Percentiles rank a stretch among this genome's conserved stretches.
Conservation (phyloP, 495 filamentous ascomycete genomes). For the Coniosporium apollinis region DNA sequence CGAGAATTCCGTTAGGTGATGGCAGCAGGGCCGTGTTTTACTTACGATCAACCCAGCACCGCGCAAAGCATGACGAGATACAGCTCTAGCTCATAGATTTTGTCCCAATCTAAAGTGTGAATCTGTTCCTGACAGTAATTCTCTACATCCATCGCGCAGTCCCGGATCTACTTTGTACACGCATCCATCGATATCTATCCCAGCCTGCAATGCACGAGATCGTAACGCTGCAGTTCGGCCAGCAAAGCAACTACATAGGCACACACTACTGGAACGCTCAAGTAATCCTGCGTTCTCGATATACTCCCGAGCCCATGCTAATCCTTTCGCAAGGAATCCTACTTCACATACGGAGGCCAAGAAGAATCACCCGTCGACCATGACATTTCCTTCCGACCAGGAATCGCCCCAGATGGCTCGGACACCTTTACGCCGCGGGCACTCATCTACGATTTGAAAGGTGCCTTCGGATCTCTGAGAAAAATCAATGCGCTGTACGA, state of each 20-base stretch:
- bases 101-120: too few relatives aligned
- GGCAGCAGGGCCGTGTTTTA: too few relatives aligned
- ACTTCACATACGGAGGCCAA: slow-evolving; percentile 73
- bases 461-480: slow-evolving; percentile 71
- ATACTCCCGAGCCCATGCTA: background rate
- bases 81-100: too few relatives aligned
- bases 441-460: slow-evolving; percentile 89
- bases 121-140: too few relatives aligned
- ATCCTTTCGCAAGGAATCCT: slow-evolving; percentile 59
- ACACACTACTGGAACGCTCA: slow-evolving; percentile 98
- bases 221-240: slow-evolving; percentile 82
- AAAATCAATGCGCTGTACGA: slow-evolving; percentile 86
- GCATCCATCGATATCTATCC: too few relatives aligned
- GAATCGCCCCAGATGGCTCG: slow-evolving; percentile 62
- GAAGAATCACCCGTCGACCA: slow-evolving; percentile 64
- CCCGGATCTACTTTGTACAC: too few relatives aligned
- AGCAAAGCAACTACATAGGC: slow-evolving; percentile 84
- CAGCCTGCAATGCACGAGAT: slow-evolving; percentile 99
- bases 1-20: too few relatives aligned
- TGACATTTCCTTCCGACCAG: slow-evolving; percentile 79
- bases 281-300: slow-evolving; percentile 26
- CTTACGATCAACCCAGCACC: too few relatives aligned
- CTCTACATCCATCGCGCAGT: too few relatives aligned
- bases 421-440: slow-evolving; percentile 89
- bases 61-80: too few relatives aligned